Evolutionary conservation across 2,329 filamentous ascomycete species (phyloP), one percentile per base, ranked within the genome.

Genomic region (Ambrosiella beaveri): DNA sequence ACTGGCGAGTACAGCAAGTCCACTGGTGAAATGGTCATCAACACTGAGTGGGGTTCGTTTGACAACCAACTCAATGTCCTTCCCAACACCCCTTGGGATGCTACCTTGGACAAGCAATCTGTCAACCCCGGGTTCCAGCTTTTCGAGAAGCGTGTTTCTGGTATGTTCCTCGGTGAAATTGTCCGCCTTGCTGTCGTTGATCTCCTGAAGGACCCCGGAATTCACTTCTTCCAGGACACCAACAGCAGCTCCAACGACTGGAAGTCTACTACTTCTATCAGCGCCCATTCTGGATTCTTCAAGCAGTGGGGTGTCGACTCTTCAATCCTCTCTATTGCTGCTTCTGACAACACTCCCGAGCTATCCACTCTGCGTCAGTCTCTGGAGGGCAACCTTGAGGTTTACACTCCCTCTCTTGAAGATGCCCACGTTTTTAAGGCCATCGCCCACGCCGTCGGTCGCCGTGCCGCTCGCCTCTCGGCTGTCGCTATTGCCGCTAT

Each of bases 31-130:
- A 98, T 98, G 93, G 88, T 98, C 60, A 80, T 98, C 72, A 98
- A 98, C 73, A 91, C 87, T 0, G 93, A 98, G 73, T 98, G 93
- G 93, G 93, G 93, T 62, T 95, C 88, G 59, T 98, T 98, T 66
- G 93, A 98, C 72, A 97, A 97, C 72, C 80, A 86, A 64, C 81
- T 97, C 63, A 87, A 84, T 64, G 86, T 95, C 17, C 77, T 98
- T 45, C 93, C 91, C 51, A 85, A 82, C 65, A 97, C 91, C 0
- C 74, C 80, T 0, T 97, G 88, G 73, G 93, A 98, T 68, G 73
- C 75, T 54, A 77, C 81, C 59, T 76, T 98, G 27, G 91, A 98
- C 70, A 73, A 74, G 59, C 81, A 84, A 61, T 93, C 85, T 63
- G 82, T 88, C 64, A 97, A 98, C 70, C 91, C 90, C 0, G 93